A percentile compares a stretch with the other conserved stretches of the same genome.
These are phyloP conservation scores for Lippia alba DNA, from an alignment of 305 asterid genomes.

Conservation along the genomic window DNA sequence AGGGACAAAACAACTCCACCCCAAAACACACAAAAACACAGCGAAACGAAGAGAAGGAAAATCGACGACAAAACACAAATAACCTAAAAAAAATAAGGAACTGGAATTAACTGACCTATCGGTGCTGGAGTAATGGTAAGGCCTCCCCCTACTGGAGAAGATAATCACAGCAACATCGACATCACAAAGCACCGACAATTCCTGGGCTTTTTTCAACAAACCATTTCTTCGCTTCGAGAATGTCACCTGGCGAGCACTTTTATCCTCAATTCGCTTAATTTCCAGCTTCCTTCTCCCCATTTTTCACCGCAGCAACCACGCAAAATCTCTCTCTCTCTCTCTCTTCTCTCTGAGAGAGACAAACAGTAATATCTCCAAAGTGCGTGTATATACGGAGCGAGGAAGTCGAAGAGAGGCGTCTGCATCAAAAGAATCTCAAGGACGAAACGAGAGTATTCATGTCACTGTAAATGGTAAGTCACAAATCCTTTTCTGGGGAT, in stretches of 20 bases:
- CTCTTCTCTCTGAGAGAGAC: not conserved
- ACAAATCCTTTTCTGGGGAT: no score
- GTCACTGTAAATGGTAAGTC: no score
- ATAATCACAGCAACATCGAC: slow-evolving; percentile 39
- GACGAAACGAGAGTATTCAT: no score
- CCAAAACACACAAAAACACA: no score
- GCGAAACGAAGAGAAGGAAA: not conserved
- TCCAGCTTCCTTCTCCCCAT: slow-evolving; percentile 49
- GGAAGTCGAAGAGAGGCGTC: no score
- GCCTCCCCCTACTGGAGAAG: slow-evolving; percentile 47
- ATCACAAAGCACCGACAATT: slow-evolving; percentile 43
- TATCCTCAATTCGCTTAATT: slow-evolving; percentile 49
- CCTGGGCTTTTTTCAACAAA: slow-evolving; percentile 45
- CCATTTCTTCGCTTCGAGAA: slow-evolving; percentile 49
- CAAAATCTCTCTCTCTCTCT: not conserved
- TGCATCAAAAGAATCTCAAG: no score
- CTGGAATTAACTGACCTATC: slow-evolving; percentile 30
- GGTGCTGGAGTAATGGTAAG: slow-evolving; percentile 37
- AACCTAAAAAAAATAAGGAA: not conserved
- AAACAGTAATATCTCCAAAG: no score
- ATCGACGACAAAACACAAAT: no score
- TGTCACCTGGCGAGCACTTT: slow-evolving; percentile 43
- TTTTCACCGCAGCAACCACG: not conserved
- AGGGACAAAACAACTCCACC: no score
- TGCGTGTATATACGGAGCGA: no score